Base-by-base conservation (phyloP, 441 rosid genomes). In the Populus hybrid region DNA sequence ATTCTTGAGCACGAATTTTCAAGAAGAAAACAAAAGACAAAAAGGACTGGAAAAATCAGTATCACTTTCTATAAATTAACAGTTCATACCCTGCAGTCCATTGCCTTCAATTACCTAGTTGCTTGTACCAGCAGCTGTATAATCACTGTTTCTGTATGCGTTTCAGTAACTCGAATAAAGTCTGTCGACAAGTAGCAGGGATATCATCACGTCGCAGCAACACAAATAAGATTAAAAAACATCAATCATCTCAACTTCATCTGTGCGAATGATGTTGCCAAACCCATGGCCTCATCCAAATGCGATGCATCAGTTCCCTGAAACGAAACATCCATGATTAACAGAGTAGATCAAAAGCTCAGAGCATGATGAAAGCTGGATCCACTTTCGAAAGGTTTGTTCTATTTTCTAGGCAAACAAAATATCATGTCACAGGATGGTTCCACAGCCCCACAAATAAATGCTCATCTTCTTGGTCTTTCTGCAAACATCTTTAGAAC, bases 261-360 rank as follows among this genome's bases (percentile, higher is more conserved):
- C 23, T 95, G 83, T 1, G 94, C 98, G 79, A 96, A 92, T 34
- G 89, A 54, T 65, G 87, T 65, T 12, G 97, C 98, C 87, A 94
- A 69, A 66, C 85, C 87, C 84, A 94, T 90, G 79, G 97, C 97
- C 69, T 83, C 89, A 10, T 83, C 86, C 75, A 97, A 79, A n/a
- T 87, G 89, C 3, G 89, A 83, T 28, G 93, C 98, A 83, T 94
- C 97, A 10, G 97, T 92, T 82, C 98, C 99, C 98, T 94, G 87
- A 76, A 76, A 76, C 42, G 34, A 69, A 73, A 16, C 40, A n/a
- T 30, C 20, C n/a, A 69, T 35, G 3, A 32, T 18, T 35, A 30
- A 1, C 72, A 69, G n/a, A 64, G 32, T 10, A 32, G 0, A 69
- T 32, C 24, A 34, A 32, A 12, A 3, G 35, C 10, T n/a, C 46